phyloP scores from a whole-genome alignment of 768 basidiomycete species.

The Leccinellum luteum region DNA sequence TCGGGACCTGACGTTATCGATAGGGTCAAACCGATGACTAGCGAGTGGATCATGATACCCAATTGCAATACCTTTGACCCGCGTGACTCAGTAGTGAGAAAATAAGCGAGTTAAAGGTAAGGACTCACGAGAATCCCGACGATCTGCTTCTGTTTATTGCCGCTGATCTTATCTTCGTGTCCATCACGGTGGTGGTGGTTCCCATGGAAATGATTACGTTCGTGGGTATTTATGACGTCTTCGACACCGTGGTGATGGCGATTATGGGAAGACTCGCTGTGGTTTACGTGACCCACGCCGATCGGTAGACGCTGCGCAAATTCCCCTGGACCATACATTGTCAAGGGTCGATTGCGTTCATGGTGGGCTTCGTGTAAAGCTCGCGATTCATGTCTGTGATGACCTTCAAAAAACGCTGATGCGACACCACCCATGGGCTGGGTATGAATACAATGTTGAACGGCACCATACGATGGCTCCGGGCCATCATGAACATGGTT shows the following conservation, averaged over 20 bases:
- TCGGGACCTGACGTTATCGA: constrained; percentile 67
- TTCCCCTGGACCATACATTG: constrained; percentile 21
- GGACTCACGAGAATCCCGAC: constrained; percentile 64
- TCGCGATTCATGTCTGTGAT: constrained; percentile 35
- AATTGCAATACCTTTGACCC: constrained; percentile 65
- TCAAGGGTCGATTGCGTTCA: constrained; percentile 22
- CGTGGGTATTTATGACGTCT: neutral
- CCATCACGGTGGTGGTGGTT: neutral
- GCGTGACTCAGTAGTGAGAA: neutral
- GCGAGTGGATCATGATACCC: constrained; percentile 82
- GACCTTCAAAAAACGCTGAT: constrained; percentile 31
- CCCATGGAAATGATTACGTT: neutral
- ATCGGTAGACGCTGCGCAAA: neutral
- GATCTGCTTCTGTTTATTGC: constrained; percentile 62
- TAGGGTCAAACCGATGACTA: constrained; percentile 78
- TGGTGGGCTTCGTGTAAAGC: constrained; percentile 28
- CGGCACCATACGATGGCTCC: constrained; percentile 22
- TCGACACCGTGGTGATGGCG: constrained; percentile 13
- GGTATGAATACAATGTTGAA: neutral
- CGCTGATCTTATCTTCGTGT: constrained; percentile 24
- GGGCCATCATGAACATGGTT: neutral
- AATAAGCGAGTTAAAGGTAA: neutral
- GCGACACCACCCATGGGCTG: neutral
- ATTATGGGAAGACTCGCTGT: neutral
- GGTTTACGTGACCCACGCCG: constrained; percentile 1